These are phyloP conservation scores for Megacollybia platyphylla DNA, from an alignment of 1,284 basidiomycete species.

Conservation along the genomic window DNA sequence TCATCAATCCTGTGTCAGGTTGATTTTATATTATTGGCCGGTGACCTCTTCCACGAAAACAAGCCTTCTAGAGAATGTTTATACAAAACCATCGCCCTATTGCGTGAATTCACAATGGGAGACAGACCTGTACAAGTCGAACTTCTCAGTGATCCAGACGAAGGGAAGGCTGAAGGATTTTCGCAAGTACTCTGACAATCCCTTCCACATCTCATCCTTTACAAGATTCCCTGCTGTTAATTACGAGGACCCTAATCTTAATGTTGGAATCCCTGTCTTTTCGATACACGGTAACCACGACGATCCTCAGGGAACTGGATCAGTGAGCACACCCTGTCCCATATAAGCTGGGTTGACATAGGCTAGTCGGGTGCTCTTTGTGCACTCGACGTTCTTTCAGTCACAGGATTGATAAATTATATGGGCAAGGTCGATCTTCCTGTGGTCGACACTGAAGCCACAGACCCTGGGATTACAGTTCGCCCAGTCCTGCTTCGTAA, in stretches of 20 bases:
- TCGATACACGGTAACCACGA: conserved; percentile 99
- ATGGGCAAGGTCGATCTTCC: conserved; percentile 86
- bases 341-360: conserved; percentile 2
- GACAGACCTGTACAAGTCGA: conserved; percentile 84
- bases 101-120: conserved; percentile 86
- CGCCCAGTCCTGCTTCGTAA: conserved; percentile 85
- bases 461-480: conserved; percentile 72
- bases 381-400: conserved; percentile 89
- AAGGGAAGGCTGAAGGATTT: conserved; percentile 76
- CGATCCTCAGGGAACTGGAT: conserved; percentile 92
- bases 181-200: conserved; percentile 40
- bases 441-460: conserved; percentile 49
- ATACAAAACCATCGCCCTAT: conserved; percentile 78
- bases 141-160: conserved; percentile 83
- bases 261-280: conserved; percentile 91
- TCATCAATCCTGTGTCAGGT: conserved; percentile 36
- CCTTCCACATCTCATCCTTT: conserved; percentile 12
- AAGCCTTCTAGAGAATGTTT: conserved; percentile 85
- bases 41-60: conserved; percentile 98
- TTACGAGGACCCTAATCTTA: conserved; percentile 95
- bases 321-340: conserved; percentile 33
- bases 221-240: conserved; percentile 90
- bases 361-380: conserved; percentile 88
- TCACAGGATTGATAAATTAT: conserved; percentile 91
- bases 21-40: conserved; percentile 88